phyloP scores from a whole-genome alignment of 495 filamentous ascomycete species.

The Xylaria castorea region DNA sequence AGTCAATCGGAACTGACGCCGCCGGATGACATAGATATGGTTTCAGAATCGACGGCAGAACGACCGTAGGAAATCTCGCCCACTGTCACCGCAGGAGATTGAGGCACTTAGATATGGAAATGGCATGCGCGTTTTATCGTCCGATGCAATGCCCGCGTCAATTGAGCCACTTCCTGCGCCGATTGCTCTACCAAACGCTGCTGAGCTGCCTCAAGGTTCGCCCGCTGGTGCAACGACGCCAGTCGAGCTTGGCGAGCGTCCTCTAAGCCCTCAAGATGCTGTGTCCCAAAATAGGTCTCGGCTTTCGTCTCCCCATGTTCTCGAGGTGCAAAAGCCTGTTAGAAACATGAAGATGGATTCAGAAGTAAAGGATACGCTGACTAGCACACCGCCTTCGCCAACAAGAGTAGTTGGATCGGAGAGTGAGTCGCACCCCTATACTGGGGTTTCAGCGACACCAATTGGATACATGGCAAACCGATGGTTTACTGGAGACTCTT shows the following conservation, averaged over 20 bases:
- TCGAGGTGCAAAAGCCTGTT: background rate
- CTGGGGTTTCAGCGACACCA: conserved; percentile 43
- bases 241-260: conserved; percentile 26
- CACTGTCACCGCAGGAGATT: conserved; percentile 82
- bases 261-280: conserved; percentile 27
- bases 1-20: conserved; percentile 31
- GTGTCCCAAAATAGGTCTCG: conserved; percentile 29
- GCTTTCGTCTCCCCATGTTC: conserved; percentile 30
- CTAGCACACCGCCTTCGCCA: conserved; percentile 30
- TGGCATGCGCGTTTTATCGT: conserved; percentile 58
- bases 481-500: conserved; percentile 46
- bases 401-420: conserved; percentile 27
- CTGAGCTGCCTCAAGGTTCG: conserved; percentile 23
- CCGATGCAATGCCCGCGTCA: conserved; percentile 49
- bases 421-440: conserved; percentile 32
- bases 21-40: conserved; percentile 77
- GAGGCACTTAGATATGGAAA: conserved; percentile 62
- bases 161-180: conserved; percentile 36
- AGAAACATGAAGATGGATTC: background rate
- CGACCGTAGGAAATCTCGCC: conserved; percentile 87
- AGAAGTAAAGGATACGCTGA: conserved; percentile 8
- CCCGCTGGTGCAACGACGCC: conserved; percentile 25
- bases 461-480: conserved; percentile 49
- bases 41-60: conserved; percentile 98
- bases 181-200: conserved; percentile 26